Base-by-base conservation (phyloP, 768 basidiomycete genomes). In the Mycena indigotica region DNA sequence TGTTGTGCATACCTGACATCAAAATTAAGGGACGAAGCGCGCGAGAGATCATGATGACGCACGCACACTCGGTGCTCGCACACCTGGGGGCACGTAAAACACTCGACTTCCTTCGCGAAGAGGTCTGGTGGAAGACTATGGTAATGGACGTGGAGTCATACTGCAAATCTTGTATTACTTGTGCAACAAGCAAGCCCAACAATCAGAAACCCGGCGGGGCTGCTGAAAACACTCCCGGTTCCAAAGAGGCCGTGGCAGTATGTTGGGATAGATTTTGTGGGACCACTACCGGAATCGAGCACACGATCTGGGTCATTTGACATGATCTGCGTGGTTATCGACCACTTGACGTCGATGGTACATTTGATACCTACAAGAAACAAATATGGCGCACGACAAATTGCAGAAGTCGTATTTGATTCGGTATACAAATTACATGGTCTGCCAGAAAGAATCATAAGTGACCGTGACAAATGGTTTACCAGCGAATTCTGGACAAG, bases 11-110 rank as follows among this genome's bases (percentile, higher is more conserved):
- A 0, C 73, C 71, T 0, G 57, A 71, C 25, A 44, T 68, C 16
- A 19, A 17, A 10, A 44, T 67, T 0, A 59, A 55, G 0, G 58
- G 40, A 0, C 39, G 62, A 3, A 50, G 39, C 0, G 32, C 70
- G 0, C 48, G 67, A 0, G 75, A 74, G 39, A 50, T 67, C 0
- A 15, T 77, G 0, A 76, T 77, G 0, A 55, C 50, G 0, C 74
- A 75, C 8, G 74, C 73, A 0, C 76, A 77, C 29, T 73, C 72
- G 1, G 10, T 77, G 0, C 53, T 77, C 2, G 76, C 74, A 0
- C 76, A 77, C 30, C 57, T 77, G 0, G 74, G 76, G 1, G 3
- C 58, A 0, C 2, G 28, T 3, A 77, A 77, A 41, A 77, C 73
- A 30, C 55, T 63, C 13, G 50, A 58, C 17, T 56, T 40, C 16